Evolutionary conservation across 1,284 basidiomycete species (phyloP), one percentile per base, ranked within the genome.

Genomic region (Schizopora paradoxa): DNA sequence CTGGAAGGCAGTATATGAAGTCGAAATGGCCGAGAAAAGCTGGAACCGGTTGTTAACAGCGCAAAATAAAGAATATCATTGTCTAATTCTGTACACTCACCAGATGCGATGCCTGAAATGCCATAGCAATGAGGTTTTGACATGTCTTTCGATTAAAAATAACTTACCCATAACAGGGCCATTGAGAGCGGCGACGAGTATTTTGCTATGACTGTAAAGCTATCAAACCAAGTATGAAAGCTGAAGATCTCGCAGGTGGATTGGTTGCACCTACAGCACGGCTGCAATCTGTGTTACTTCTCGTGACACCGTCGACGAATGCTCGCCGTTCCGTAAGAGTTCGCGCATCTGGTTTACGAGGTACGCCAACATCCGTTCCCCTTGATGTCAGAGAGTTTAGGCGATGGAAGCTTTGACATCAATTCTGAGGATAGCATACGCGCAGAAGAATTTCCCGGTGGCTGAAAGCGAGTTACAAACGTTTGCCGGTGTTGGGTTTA

Each of bases 21-120:
- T 86, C 82, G 54, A 84, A 84, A 49, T 83, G 73, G 1, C 82
- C 82, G 19, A 86, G 63, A 54, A 83, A 76, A 1, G 82, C 82
- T 84, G 54, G 3, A 37, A 26, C 23, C 39, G 29, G 41, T 26
- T 45, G 2, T 18, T 11, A 6, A 21, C 23, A 45, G 33, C 32
- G 31, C 27, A 41, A 7, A 14, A 26, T 26, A 16, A 35, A 34
- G 23, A 22, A 21, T 23, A 35, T 8, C 23, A 21, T 25, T 4
- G 21, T 53, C n/a, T n/a, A n/a, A n/a, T n/a, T n/a, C n/a, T n/a
- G n/a, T n/a, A n/a, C n/a, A n/a, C 58, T 34, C 53, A 79, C 82
- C 80, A 51, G 82, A 79, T 26, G 79, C 74, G 45, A 85, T 85
- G 13, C 82, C 81, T 84, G 42, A 18, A 48, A 18, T 37, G 27